These are phyloP conservation scores for Nothophaeocryptopus gaeumannii DNA, from an alignment of 2,329 filamentous ascomycete species.

Conservation along the genomic window DNA sequence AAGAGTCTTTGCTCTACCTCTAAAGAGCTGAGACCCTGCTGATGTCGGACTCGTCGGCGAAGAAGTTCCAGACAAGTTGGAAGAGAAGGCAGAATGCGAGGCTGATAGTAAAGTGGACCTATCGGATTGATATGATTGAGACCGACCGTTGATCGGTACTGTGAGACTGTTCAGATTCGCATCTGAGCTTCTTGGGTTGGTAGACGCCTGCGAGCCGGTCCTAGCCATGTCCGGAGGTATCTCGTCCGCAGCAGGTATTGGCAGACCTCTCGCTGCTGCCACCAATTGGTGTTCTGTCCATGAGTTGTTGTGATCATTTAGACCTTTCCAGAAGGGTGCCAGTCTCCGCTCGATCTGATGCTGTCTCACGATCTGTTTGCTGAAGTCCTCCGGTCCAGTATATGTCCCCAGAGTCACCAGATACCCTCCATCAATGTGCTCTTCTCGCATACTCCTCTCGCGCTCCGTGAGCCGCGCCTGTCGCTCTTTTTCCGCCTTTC, in stretches of 20 bases:
- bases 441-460: conserved; percentile 84
- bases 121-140: conserved; percentile 77
- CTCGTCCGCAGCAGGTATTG: conserved; percentile 80
- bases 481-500: conserved; percentile 79
- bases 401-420: conserved; percentile 93
- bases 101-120: conserved; percentile 56
- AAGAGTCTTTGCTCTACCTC: conserved; percentile 83
- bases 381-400: conserved; percentile 88
- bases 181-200: conserved; percentile 51
- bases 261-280: conserved; percentile 78
- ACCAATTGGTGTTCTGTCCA: conserved; percentile 97
- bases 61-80: conserved; percentile 42
- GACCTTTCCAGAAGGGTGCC: conserved; percentile 91
- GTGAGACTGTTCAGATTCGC: conserved; percentile 69
- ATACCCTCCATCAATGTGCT: conserved; percentile 91
- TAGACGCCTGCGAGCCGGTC: conserved; percentile 34
- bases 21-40: conserved; percentile 59
- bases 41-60: conserved; percentile 43
- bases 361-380: conserved; percentile 81
- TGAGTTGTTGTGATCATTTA: conserved; percentile 81
- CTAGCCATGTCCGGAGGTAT: conserved; percentile 67
- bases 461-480: conserved; percentile 74
- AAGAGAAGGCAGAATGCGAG: conserved; percentile 61
- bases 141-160: conserved; percentile 73
- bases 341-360: conserved; percentile 92